Base-by-base conservation (phyloP, 2,329 filamentous ascomycete genomes). In the Penicillium sp. region DNA sequence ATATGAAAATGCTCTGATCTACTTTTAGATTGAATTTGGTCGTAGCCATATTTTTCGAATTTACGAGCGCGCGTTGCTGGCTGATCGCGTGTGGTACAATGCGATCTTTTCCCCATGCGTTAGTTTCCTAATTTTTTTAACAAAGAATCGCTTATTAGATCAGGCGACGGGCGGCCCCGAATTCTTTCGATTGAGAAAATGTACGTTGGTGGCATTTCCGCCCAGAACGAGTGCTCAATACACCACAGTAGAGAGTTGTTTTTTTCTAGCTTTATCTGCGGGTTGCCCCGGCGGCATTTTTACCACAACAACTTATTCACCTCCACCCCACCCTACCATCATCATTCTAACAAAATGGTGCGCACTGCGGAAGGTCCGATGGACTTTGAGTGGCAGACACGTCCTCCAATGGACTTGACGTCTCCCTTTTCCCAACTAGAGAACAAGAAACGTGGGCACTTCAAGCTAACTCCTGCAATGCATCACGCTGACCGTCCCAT, bases 371-470 rank as follows among this genome's bases (percentile, higher is more conserved):
- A 80, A 57, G 77, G 75, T 70, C 79, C 78, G 21, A 81, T 81
- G 79, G 79, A 81, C 70, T 80, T 79, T 64, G 75, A 80, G 68
- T 81, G 77, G 77, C 76, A 80, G 64, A 72, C 70, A 16, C 69
- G 70, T 47, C 75, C 74, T 10, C 77, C 79, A n/a, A 72, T 75
- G 19, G 77, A 79, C 63, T 67, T 69, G 37, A 75, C 72, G 16
- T 81, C 79, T 19, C 78, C 77, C 5, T 81, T 80, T 57, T 73
- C 77, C 55, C 77, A 78, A 60, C 70, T 86, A 55, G 72, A 75
- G 47, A 72, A 70, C 48, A 76, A 77, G 63, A 80, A 80, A 67
- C 74, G 78, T 80, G 64, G 65, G 77, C 27, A 33, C 19, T 16
- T 48, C 45, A 29, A 29, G 50, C 48, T 56, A 29, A 51, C 48